These are phyloP conservation scores for Danielia reshetovae DNA, from an alignment of 805 yeast genomes.

Conservation along the genomic window DNA sequence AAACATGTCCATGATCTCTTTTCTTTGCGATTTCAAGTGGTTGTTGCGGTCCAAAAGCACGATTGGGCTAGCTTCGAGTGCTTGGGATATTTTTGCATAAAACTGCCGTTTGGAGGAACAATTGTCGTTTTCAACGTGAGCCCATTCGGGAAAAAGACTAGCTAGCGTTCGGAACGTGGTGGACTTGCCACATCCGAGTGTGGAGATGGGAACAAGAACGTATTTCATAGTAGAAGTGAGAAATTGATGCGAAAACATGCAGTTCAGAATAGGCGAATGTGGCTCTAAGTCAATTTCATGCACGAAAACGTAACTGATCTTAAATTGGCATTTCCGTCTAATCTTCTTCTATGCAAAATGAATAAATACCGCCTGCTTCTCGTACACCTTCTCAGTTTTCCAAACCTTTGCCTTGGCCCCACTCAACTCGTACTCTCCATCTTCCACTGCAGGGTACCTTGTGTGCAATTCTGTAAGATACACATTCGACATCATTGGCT, in stretches of 20 bases:
- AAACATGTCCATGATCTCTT: constrained; percentile 56
- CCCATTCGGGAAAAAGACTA: constrained; percentile 55
- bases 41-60: constrained; percentile 84
- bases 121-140: constrained; percentile 79
- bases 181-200: constrained; percentile 94
- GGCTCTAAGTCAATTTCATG: no score
- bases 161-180: constrained; percentile 64
- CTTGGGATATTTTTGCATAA: constrained; percentile 42
- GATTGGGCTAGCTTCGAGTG: constrained; percentile 33
- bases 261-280: no score
- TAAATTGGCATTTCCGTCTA: no score
- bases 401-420: constrained; percentile 5
- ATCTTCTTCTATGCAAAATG: constrained; percentile 4
- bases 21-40: constrained; percentile 66
- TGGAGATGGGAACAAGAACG: constrained; percentile 77
- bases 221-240: no score
- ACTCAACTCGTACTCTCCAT: constrained; percentile 6
- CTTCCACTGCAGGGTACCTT: not conserved
- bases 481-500: constrained; percentile 12
- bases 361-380: constrained; percentile 9
- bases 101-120: constrained; percentile 46
- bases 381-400: constrained; percentile 5
- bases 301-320: no score
- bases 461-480: constrained; percentile 8
- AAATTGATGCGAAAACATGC: no score